Evolutionary conservation across 2,329 filamentous ascomycete species (phyloP).

Genomic region (Penicillium griseofulvum): DNA sequence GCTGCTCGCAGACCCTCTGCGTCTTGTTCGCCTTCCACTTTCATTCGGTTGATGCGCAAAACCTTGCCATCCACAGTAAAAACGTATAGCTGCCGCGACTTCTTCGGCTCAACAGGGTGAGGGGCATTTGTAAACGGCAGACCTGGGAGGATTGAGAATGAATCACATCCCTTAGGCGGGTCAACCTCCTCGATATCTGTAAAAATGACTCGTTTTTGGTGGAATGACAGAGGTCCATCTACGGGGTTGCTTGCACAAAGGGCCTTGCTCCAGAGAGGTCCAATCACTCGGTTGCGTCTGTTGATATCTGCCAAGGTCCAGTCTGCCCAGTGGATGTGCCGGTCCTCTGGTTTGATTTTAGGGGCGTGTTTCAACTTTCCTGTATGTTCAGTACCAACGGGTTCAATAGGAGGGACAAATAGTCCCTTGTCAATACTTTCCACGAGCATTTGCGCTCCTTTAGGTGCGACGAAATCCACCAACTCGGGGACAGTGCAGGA

Average conservation of each 20-base stretch:
- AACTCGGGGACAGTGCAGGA: slow-evolving; percentile 52
- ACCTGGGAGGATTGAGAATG: slow-evolving; percentile 34
- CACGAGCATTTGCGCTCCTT: slow-evolving; percentile 71
- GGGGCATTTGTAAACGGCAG: slow-evolving; percentile 36
- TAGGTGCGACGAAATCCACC: slow-evolving; percentile 55
- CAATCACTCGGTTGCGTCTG: slow-evolving; percentile 59
- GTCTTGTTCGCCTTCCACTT: slow-evolving; percentile 40
- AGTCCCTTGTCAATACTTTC: slow-evolving; percentile 60
- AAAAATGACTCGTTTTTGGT: slow-evolving; percentile 39
- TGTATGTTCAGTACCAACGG: slow-evolving; percentile 26
- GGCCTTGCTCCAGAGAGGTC: slow-evolving; percentile 62
- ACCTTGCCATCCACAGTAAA: slow-evolving; percentile 38
- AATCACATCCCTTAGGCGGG: slow-evolving; percentile 23
- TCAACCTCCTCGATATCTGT: slow-evolving; percentile 36
- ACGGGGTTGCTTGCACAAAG: slow-evolving; percentile 22
- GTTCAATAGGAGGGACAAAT: slow-evolving; percentile 62
- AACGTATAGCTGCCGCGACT: slow-evolving; percentile 34
- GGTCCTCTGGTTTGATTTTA: slow-evolving; percentile 68
- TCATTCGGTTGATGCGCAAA: slow-evolving; percentile 39
- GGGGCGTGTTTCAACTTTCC: slow-evolving; percentile 56
- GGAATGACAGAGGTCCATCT: slow-evolving; percentile 20
- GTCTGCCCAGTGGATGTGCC: slow-evolving; percentile 59
- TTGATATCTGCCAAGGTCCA: slow-evolving; percentile 57
- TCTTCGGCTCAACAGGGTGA: slow-evolving; percentile 26
- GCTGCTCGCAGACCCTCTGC: slow-evolving; percentile 38